Evolutionary conservation across 768 basidiomycete genomes (phyloP).

Genomic region (Candolleomyces efflorescens): DNA sequence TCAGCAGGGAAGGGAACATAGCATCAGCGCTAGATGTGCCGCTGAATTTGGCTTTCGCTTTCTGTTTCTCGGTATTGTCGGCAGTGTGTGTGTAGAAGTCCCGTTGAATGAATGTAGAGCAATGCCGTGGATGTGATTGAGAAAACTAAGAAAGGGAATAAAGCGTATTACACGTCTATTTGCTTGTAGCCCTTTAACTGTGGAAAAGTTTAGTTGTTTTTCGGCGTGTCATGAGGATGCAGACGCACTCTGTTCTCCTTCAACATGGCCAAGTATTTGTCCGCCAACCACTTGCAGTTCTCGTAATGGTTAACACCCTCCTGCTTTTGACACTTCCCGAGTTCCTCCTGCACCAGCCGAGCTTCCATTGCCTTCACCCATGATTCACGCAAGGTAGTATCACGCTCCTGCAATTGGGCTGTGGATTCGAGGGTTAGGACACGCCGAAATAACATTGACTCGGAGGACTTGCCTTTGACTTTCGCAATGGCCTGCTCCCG

Average conservation of each 20-base stretch:
- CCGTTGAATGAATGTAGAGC: not conserved
- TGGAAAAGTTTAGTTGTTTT: not conserved
- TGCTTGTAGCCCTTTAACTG: slow-evolving; percentile 85
- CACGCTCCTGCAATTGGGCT: slow-evolving; percentile 69
- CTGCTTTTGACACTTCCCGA: slow-evolving; percentile 81
- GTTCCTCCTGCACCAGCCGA: slow-evolving; percentile 81
- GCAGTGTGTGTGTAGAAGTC: too few relatives aligned
- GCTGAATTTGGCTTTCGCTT: too few relatives aligned
- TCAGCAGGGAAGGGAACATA: too few relatives aligned
- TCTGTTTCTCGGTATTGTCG: too few relatives aligned
- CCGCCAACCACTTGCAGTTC: slow-evolving; percentile 81
- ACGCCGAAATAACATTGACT: not conserved
- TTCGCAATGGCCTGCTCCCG: slow-evolving; percentile 34
- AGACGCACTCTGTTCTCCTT: slow-evolving; percentile 71
- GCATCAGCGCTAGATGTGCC: too few relatives aligned
- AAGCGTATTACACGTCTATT: slow-evolving; percentile 45
- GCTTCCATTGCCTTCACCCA: slow-evolving; percentile 96
- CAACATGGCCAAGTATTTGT: slow-evolving; percentile 79
- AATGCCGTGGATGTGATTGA: not conserved
- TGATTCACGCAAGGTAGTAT: slow-evolving; percentile 78
- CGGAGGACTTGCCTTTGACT: slow-evolving; percentile 42
- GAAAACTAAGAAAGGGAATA: too few relatives aligned
- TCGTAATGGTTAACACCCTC: slow-evolving; percentile 94
- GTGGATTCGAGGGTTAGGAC: not conserved
- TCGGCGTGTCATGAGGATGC: too few relatives aligned